These are phyloP conservation scores for Suhomyces emberorum DNA, from an alignment of 805 yeast species.

Conservation along the genomic window DNA sequence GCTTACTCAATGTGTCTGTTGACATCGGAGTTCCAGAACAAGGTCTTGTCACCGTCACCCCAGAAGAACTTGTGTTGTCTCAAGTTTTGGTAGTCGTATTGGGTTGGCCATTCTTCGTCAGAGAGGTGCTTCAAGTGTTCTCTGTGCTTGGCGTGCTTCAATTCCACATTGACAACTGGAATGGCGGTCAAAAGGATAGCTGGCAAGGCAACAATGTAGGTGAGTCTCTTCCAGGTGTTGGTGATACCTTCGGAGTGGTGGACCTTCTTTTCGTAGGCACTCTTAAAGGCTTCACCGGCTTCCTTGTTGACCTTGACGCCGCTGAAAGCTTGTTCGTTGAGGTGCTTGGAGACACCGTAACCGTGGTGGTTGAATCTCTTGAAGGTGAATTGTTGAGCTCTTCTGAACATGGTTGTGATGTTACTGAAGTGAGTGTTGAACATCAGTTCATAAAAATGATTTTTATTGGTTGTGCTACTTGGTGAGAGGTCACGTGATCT, in stretches of 20 bases:
- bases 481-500: too few relatives aligned
- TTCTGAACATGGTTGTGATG: slow-evolving; percentile 31
- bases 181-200: slow-evolving; percentile 71
- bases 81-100: slow-evolving; percentile 87
- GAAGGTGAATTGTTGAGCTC: slow-evolving; percentile 34
- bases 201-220: slow-evolving; percentile 78
- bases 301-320: slow-evolving; percentile 43
- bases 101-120: slow-evolving; percentile 91
- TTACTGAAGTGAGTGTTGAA: slow-evolving; percentile 1
- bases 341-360: slow-evolving; percentile 40
- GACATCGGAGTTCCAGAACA: slow-evolving; percentile 91
- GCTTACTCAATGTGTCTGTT: slow-evolving; percentile 70
- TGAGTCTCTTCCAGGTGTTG: slow-evolving; percentile 79
- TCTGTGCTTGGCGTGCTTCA: slow-evolving; percentile 89
- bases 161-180: slow-evolving; percentile 79
- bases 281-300: slow-evolving; percentile 69
- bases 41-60: slow-evolving; percentile 98
- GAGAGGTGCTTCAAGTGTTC: slow-evolving; percentile 66
- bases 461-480: slow-evolving; percentile 5
- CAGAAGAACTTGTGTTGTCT: slow-evolving; percentile 90
- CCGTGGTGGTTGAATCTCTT: slow-evolving; percentile 40
- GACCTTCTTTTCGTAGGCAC: slow-evolving; percentile 57
- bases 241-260: slow-evolving; percentile 81
- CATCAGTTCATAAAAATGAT: slow-evolving; percentile 5
- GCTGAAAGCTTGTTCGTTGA: slow-evolving; percentile 40